These are phyloP conservation scores for Epichloe baconii DNA, from an alignment of 2,329 filamentous ascomycete species.

Conservation along the genomic window DNA sequence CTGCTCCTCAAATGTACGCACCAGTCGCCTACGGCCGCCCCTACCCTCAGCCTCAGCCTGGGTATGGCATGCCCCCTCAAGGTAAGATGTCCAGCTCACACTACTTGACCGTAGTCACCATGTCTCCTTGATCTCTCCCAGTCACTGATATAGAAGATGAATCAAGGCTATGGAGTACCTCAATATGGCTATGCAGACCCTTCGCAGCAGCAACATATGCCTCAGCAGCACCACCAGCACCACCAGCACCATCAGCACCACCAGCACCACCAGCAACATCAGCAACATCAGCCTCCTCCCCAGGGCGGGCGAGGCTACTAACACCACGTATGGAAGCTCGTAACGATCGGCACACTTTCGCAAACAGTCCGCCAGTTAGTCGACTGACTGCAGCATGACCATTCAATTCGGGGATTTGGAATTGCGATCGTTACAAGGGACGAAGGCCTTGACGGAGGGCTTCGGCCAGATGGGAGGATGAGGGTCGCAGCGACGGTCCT, in stretches of 20 bases:
- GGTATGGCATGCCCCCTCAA: constrained; percentile 26
- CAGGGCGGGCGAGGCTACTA: constrained; percentile 13
- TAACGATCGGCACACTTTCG: background rate
- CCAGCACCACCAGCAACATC: constrained; percentile 8
- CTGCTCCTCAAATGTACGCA: constrained; percentile 24
- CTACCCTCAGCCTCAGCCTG: constrained; percentile 22
- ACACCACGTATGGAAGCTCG: background rate
- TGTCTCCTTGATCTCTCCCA: background rate
- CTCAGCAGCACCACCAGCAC: constrained; percentile 4
- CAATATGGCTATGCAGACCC: constrained; percentile 30
- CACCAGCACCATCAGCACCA: too few relatives aligned
- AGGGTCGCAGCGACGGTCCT: background rate
- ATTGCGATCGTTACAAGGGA: background rate
- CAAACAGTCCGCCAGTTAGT: background rate
- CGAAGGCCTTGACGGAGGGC: background rate
- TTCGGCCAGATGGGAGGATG: background rate
- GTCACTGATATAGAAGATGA: constrained; percentile 5
- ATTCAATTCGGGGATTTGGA: background rate
- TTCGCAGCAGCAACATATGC: constrained; percentile 11
- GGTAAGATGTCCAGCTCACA: constrained; percentile 17
- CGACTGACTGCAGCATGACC: background rate
- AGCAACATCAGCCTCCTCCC: constrained; percentile 6
- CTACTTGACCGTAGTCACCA: background rate
- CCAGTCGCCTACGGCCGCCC: constrained; percentile 25
- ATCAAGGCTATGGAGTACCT: constrained; percentile 23